phyloP scores from a whole-genome alignment of 2,329 filamentous ascomycete genomes.

The Xylariaceae sp. region DNA sequence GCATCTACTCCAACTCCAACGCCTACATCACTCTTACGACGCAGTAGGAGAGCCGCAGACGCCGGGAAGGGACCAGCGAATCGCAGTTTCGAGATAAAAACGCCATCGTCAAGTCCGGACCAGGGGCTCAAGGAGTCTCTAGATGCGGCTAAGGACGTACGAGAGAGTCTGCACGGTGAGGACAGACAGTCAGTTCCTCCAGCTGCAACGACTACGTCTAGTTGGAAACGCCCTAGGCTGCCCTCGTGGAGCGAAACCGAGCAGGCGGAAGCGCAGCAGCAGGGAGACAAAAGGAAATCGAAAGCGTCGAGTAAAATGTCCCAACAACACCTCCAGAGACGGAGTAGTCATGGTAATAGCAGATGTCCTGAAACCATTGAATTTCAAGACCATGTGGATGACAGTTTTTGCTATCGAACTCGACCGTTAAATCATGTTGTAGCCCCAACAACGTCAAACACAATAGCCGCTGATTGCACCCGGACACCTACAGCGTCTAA shows the following conservation, averaged over 20 bases:
- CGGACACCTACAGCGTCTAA: constrained; percentile 13
- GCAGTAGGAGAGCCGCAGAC: constrained; percentile 4
- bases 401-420: constrained; percentile 29
- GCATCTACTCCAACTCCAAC: constrained; percentile 23
- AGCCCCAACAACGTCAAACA: neutral
- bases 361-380: constrained; percentile 10
- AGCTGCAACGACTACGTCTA: neutral
- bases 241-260: neutral
- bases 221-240: neutral
- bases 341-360: neutral
- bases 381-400: constrained; percentile 26
- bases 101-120: constrained; percentile 25
- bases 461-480: neutral
- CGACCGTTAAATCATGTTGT: constrained; percentile 19
- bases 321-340: neutral
- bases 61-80: constrained; percentile 7
- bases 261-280: neutral
- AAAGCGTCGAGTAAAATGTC: neutral
- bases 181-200: neutral
- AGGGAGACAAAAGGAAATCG: neutral
- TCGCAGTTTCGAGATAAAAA: constrained; percentile 26
- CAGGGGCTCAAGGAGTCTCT: constrained; percentile 8
- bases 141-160: neutral
- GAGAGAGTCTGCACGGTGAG: neutral
- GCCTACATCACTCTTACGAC: neutral